A percentile compares a stretch with the other conserved stretches of the same genome.
These are phyloP conservation scores for Euphorbia lathyris DNA, from an alignment of 345 rosid genomes.

Conservation along the genomic window DNA sequence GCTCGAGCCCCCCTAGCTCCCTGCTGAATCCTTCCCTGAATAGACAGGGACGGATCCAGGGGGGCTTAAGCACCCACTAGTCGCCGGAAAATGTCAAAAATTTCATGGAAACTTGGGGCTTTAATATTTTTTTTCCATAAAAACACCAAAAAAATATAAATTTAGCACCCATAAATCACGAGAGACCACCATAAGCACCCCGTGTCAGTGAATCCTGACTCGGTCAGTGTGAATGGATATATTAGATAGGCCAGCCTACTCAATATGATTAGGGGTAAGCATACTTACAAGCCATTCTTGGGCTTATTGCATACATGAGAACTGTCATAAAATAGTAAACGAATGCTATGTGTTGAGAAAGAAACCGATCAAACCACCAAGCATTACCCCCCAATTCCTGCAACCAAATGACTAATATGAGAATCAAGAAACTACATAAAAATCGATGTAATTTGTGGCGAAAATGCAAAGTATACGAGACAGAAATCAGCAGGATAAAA, in stretches of 20 bases:
- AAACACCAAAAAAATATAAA: too few species aligned
- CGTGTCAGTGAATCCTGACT: too few species aligned
- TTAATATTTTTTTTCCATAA: too few species aligned
- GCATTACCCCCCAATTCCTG: slow-evolving; percentile 96
- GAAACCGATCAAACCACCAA: slow-evolving; percentile 97
- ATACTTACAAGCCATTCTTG: slow-evolving; percentile 97
- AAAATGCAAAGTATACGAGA: background rate
- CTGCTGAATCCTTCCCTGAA: too few species aligned
- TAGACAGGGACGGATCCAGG: too few species aligned
- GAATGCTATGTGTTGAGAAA: slow-evolving; percentile 75
- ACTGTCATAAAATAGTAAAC: slow-evolving; percentile 87
- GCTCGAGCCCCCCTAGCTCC: too few species aligned
- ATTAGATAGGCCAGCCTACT: background rate
- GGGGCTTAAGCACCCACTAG: too few species aligned
- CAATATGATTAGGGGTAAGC: background rate
- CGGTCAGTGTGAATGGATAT: too few species aligned
- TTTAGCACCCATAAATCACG: too few species aligned
- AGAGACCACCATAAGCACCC: too few species aligned
- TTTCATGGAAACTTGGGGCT: too few species aligned
- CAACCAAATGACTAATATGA: slow-evolving; percentile 22
- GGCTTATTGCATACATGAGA: slow-evolving; percentile 80
- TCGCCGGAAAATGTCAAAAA: too few species aligned
- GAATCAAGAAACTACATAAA: slow-evolving; percentile 8
- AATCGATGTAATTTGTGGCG: background rate
- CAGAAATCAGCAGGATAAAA: background rate